Conservation (phyloP, 352 stramenopile genomes). For the Labyrinthula sp. region DNA sequence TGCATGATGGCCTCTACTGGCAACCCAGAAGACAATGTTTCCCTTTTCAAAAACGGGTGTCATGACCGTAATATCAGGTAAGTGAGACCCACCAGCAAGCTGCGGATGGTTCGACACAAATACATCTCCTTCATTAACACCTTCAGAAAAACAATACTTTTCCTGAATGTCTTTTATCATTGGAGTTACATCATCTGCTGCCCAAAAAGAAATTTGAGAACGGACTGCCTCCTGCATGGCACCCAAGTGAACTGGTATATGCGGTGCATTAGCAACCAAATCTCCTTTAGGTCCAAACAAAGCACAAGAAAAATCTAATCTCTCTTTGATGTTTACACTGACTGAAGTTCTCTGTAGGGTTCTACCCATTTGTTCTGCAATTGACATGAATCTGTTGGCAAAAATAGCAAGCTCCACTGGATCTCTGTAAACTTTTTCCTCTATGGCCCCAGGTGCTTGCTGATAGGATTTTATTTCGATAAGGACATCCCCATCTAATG, state of each 20-base stretch:
- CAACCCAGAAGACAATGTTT: slow-evolving; percentile 88
- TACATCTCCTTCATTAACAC: slow-evolving; percentile 67
- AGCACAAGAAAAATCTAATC: slow-evolving; percentile 93
- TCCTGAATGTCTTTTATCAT: too few relatives aligned
- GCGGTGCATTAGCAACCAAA: slow-evolving; percentile 95
- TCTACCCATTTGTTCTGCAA: slow-evolving; percentile 95
- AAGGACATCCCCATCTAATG: slow-evolving; percentile 69
- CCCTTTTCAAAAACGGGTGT: slow-evolving; percentile 85
- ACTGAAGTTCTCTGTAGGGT: slow-evolving; percentile 82
- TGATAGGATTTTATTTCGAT: slow-evolving; percentile 36
- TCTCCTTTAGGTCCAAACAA: slow-evolving; percentile 86
- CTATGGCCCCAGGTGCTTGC: slow-evolving; percentile 4
- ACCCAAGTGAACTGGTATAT: slow-evolving; percentile 93
- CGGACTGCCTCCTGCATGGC: slow-evolving; percentile 90
- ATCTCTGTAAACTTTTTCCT: slow-evolving; percentile 43
- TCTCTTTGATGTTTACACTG: slow-evolving; percentile 98
- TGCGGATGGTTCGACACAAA: slow-evolving; percentile 96
- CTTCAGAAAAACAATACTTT: slow-evolving; percentile 15
- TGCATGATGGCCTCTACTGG: slow-evolving; percentile 84
- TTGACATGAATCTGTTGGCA: slow-evolving; percentile 94
- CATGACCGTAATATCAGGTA: slow-evolving; percentile 98
- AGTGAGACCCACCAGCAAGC: slow-evolving; percentile 76
- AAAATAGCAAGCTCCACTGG: slow-evolving; percentile 88
- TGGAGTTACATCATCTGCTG: slow-evolving; percentile 40
- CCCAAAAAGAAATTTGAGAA: too few relatives aligned